Conservation (phyloP, 352 stramenopile genomes). For the Phytophthora ohioensis region DNA sequence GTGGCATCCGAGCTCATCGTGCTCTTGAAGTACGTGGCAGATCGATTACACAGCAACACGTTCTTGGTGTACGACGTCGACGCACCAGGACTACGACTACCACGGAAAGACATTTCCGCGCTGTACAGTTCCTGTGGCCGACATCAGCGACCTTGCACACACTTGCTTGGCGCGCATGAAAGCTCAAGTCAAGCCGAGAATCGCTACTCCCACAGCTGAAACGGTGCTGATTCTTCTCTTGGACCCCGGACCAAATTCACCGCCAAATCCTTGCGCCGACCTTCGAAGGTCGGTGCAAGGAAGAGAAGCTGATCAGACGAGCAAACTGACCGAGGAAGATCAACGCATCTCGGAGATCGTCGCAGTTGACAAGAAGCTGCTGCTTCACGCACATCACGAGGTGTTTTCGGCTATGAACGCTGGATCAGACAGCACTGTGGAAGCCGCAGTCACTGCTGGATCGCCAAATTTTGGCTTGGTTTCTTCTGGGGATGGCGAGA, state of each 20-base stretch:
- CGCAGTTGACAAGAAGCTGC: neutral
- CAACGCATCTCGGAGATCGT: neutral
- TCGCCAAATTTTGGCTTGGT: too few relatives aligned
- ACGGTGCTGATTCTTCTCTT: conserved; percentile 1
- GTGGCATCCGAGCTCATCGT: conserved; percentile 9
- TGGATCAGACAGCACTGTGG: too few relatives aligned
- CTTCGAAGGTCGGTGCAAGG: neutral
- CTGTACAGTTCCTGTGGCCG: neutral
- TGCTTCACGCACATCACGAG: neutral
- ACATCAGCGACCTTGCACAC: neutral
- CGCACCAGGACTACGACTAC: neutral
- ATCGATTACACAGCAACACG: neutral
- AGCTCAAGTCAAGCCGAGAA: conserved; percentile 1
- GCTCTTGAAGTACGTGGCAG: neutral
- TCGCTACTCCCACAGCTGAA: neutral
- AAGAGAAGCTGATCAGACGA: neutral
- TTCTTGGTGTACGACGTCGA: neutral
- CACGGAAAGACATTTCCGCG: conserved; percentile 5
- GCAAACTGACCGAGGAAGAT: neutral
- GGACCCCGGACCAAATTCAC: conserved; percentile 9
- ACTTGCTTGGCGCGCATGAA: neutral
- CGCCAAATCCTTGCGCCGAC: neutral
- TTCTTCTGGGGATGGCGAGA: too few relatives aligned
- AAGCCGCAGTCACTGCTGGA: too few relatives aligned
- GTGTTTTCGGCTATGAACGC: neutral